Percentiles rank a stretch among this genome's conserved stretches.
These are phyloP conservation scores for Blepharisma stoltei DNA, from an alignment of 73 alveolate species.

Conservation along the genomic window DNA sequence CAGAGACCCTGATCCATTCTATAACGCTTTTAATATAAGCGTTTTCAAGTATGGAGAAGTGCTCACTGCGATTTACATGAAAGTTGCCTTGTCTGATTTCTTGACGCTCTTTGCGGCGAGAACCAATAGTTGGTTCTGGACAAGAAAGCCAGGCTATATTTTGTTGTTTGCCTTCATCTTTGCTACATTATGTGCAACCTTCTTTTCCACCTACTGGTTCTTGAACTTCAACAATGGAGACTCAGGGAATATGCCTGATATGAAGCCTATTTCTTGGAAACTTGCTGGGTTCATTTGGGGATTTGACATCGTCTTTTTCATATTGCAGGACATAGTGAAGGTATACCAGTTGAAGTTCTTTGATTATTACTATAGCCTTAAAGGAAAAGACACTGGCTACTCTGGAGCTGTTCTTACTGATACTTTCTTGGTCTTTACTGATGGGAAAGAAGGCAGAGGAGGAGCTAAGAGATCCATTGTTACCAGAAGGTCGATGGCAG, in stretches of 20 bases:
- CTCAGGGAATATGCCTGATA: slow-evolving; percentile 16
- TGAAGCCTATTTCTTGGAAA: slow-evolving; percentile 10
- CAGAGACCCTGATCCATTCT: background rate
- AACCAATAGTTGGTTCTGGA: slow-evolving; percentile 11
- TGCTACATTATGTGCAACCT: background rate
- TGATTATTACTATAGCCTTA: background rate
- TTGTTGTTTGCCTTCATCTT: background rate
- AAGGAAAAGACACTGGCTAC: slow-evolving; percentile 21
- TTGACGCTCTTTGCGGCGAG: slow-evolving; percentile 32
- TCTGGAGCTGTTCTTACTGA: slow-evolving; percentile 26
- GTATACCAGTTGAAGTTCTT: background rate
- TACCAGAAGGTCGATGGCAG: slow-evolving; percentile 30
- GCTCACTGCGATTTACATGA: slow-evolving; percentile 10
- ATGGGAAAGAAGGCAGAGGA: background rate
- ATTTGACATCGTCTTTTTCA: background rate
- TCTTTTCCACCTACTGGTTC: background rate
- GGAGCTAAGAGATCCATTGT: slow-evolving; percentile 24
- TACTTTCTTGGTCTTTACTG: slow-evolving; percentile 14
- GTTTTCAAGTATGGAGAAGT: slow-evolving; percentile 10
- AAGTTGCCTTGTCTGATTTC: slow-evolving; percentile 9
- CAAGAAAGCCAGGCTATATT: slow-evolving; percentile 23
- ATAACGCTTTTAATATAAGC: background rate
- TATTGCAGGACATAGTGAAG: background rate
- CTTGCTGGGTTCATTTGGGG: slow-evolving; percentile 12
- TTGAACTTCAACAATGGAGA: slow-evolving; percentile 17